phyloP scores from a whole-genome alignment of 192 early-diverging fungal species.

The Dissophora ornata region DNA sequence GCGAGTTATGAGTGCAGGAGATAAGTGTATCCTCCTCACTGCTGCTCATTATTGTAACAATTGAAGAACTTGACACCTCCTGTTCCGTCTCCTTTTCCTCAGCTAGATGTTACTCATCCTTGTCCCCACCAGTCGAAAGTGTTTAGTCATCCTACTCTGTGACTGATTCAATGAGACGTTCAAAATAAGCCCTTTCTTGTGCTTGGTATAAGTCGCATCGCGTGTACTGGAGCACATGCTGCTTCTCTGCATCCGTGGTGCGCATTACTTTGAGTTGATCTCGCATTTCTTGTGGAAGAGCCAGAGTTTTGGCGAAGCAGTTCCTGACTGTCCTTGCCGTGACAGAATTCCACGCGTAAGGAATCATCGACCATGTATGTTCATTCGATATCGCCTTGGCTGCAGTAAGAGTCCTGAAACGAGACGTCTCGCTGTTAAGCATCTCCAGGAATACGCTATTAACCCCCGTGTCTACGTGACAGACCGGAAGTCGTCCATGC shows the following conservation, averaged over 20 bases:
- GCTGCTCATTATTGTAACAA: no score
- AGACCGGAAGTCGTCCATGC: slow-evolving; percentile 8
- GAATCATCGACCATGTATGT: slow-evolving; percentile 9
- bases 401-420: slow-evolving; percentile 6
- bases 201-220: slow-evolving; percentile 3
- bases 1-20: no score
- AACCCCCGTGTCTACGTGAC: slow-evolving; percentile 21
- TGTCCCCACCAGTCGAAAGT: background rate
- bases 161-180: background rate
- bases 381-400: slow-evolving; percentile 16
- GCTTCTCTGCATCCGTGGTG: background rate
- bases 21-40: no score
- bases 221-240: background rate
- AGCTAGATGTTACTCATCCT: background rate
- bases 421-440: slow-evolving; percentile 8
- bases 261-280: slow-evolving; percentile 1
- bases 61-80: no score
- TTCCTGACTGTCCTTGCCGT: slow-evolving; percentile 5
- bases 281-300: slow-evolving; percentile 19
- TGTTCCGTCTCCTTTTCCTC: no score
- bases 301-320: slow-evolving; percentile 20
- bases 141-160: background rate
- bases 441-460: slow-evolving; percentile 29
- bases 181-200: slow-evolving; percentile 9
- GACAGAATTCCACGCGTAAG: slow-evolving; percentile 8